Percentiles rank a stretch among this genome's conserved stretches.
These are phyloP conservation scores for Ceratocystis papillata DNA, from an alignment of 2,329 filamentous ascomycete species.

Conservation along the genomic window DNA sequence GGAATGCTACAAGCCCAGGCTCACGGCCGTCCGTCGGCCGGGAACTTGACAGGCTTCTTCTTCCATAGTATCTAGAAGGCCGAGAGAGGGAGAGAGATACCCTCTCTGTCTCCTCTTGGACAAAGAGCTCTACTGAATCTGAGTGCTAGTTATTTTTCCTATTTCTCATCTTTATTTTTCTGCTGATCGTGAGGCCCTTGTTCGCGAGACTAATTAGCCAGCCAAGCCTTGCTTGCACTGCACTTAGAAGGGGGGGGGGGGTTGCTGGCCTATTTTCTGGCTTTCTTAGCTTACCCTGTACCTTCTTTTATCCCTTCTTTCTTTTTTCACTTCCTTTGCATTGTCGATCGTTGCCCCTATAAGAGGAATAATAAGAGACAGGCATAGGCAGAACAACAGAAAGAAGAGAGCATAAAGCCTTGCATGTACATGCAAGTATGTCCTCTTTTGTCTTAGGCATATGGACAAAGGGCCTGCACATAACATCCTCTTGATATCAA, in stretches of 20 bases:
- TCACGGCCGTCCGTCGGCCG: not conserved
- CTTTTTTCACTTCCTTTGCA: not conserved
- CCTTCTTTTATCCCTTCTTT: not conserved
- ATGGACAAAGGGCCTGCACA: not conserved
- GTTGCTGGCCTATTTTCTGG: not conserved
- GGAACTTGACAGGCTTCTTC: not conserved
- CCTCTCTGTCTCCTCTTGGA: not conserved
- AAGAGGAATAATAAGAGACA: not conserved
- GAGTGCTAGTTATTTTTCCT: too few relatives aligned
- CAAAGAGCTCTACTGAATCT: not conserved
- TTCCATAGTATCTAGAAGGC: not conserved
- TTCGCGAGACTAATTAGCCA: not conserved
- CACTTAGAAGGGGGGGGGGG: too few relatives aligned
- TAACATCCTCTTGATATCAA: not conserved
- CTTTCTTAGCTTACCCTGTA: not conserved
- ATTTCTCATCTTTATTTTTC: not conserved
- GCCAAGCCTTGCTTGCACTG: too few relatives aligned
- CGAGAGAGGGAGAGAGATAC: not conserved
- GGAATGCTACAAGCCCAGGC: not conserved
- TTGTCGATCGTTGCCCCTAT: not conserved
- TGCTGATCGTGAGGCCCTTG: not conserved
- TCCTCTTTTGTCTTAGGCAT: not conserved
- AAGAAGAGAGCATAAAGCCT: not conserved
- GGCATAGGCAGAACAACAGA: not conserved
- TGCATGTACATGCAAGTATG: not conserved